Base-by-base conservation (phyloP, 371 early-diverging fungal species). In the Circinella umbellata region DNA sequence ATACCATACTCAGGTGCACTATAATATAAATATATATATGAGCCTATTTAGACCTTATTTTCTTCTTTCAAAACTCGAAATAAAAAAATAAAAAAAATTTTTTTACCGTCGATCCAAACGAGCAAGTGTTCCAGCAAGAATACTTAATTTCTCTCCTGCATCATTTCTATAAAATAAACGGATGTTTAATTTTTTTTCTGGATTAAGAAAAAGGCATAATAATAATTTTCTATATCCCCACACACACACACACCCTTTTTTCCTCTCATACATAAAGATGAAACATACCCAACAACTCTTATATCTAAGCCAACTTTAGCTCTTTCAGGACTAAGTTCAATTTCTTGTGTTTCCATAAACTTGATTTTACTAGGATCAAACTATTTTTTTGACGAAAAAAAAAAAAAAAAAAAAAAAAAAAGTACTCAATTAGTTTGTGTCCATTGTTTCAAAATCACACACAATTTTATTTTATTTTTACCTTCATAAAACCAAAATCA, bases 401-500 rank as follows among this genome's bases (percentile, higher is more conserved):
- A 39, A 39, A 39, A 39, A 6, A 39, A 39, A 39, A 42, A 11
- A 42, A 9, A 42, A 9, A 42, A n/a, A 53, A 6, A 53, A 2
- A 27, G 27, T 27, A 27, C 27, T 2, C 27, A 27, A 1, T 27
- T 27, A 27, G 27, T 27, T 27, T 27, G 1, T 27, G 27, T 27
- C 27, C 0, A n/a, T n/a, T 27, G 27, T 27, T 27, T 27, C 27
- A 27, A 27, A 27, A 27, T 27, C 27, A 27, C 27, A 27, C 27
- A 27, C 27, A 27, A 27, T 27, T 27, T 27, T 27, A 1, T 27
- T 27, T 27, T 20, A 54, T n/a, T 6, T 39, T 59, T 64, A 68
- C 76, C 71, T 89, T 84, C 77, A 96, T 88, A 69, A 96, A 90
- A 1, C 94, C 96, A 88, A 96, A 96, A 76, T 96, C 96, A 73